These are phyloP conservation scores for Populus davidiana DNA, from an alignment of 345 rosid species.

Conservation along the genomic window DNA sequence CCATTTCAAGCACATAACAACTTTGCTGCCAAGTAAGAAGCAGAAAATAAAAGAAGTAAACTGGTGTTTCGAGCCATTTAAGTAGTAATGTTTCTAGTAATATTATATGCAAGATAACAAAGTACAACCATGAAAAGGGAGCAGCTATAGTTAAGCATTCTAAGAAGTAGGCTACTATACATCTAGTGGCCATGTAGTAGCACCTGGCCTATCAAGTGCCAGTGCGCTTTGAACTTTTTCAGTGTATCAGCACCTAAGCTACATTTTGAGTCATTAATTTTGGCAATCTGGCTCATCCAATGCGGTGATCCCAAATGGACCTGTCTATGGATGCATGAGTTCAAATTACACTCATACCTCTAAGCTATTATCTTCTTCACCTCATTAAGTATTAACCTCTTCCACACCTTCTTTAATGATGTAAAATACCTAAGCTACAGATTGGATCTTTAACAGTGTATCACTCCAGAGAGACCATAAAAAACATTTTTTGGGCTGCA, in stretches of 20 bases:
- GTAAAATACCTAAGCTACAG: not conserved
- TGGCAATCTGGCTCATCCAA: not conserved
- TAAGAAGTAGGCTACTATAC: not conserved
- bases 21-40: not conserved
- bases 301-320: not conserved
- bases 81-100: not conserved
- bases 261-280: not conserved
- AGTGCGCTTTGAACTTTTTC: not conserved
- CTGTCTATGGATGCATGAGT: not conserved
- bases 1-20: not conserved
- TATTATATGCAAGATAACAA: not conserved
- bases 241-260: not conserved
- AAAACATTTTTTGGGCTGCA: not conserved
- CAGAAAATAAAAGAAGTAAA: not conserved
- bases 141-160: not conserved
- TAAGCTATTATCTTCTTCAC: not conserved
- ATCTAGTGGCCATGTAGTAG: not conserved
- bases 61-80: not conserved
- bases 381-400: not conserved
- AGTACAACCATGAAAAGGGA: not conserved
- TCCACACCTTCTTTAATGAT: no score
- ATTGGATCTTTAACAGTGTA: no score
- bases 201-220: not conserved
- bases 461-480: no score
- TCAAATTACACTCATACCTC: not conserved